Percentiles rank a stretch among this genome's conserved stretches.
phyloP scores from a whole-genome alignment of 768 basidiomycete species.

The Gymnopilus dilepis region DNA sequence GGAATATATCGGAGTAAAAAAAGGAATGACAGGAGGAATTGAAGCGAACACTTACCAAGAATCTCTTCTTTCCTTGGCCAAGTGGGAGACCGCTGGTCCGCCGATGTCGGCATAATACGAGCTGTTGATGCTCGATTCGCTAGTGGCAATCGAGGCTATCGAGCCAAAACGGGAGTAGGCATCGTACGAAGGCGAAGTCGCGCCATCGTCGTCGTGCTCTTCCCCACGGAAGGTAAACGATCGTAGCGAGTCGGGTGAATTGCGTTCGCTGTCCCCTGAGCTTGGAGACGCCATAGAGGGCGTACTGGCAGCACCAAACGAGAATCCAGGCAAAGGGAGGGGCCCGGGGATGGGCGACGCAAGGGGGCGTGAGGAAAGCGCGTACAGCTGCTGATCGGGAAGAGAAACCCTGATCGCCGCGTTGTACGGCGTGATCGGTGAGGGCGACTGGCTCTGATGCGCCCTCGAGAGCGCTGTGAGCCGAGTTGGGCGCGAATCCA shows the following conservation, averaged over 20 bases:
- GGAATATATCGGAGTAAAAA: constrained; percentile 9
- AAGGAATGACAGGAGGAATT: constrained; percentile 16
- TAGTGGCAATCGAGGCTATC: constrained; percentile 62
- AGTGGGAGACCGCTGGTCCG: constrained; percentile 27
- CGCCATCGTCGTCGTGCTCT: constrained; percentile 58
- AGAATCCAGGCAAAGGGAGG: constrained; percentile 64
- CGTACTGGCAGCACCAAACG: constrained; percentile 64
- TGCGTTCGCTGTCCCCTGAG: constrained; percentile 55
- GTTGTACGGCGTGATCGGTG: constrained; percentile 48
- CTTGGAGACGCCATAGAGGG: constrained; percentile 54
- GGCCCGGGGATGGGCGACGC: constrained; percentile 58
- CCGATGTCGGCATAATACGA: constrained; percentile 31
- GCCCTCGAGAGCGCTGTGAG: constrained; percentile 36
- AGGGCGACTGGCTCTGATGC: constrained; percentile 45
- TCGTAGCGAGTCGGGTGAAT: constrained; percentile 56
- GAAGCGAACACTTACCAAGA: constrained; percentile 49
- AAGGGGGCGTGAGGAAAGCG: constrained; percentile 51
- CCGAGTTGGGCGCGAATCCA: constrained; percentile 45
- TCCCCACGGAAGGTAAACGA: constrained; percentile 52
- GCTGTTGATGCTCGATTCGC: constrained; percentile 61
- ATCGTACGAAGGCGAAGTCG: constrained; percentile 53
- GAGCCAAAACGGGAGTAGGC: constrained; percentile 64
- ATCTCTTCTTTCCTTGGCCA: constrained; percentile 40
- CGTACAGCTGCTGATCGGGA: constrained; percentile 56
- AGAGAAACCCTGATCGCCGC: constrained; percentile 47